phyloP scores from a whole-genome alignment of 169 alveolate species.

The Plasmodium falciparum region DNA sequence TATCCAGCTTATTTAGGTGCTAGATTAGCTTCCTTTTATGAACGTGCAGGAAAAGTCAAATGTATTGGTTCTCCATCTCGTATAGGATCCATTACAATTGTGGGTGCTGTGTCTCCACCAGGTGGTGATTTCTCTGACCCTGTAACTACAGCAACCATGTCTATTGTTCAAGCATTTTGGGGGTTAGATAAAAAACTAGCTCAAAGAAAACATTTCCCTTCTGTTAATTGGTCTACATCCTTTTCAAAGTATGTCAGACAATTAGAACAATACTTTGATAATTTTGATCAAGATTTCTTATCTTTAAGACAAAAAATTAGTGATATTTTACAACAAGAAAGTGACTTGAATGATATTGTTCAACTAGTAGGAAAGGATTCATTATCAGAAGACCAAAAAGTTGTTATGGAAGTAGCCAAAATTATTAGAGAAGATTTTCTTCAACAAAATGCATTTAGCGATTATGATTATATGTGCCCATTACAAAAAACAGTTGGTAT shows the following conservation, averaged over 20 bases:
- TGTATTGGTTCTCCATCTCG: conserved; percentile 98
- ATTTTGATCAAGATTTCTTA: conserved; percentile 94
- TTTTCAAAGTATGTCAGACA: conserved; percentile 96
- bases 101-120: conserved; percentile 99
- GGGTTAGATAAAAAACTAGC: conserved; percentile 99
- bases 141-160: conserved; percentile 97
- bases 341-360: conserved; percentile 97
- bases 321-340: conserved; percentile 96
- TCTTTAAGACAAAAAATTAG: conserved; percentile 92
- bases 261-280: conserved; percentile 95
- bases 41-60: conserved; percentile 97
- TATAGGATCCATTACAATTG: conserved; percentile 98
- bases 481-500: conserved; percentile 96
- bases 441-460: conserved; percentile 98
- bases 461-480: conserved; percentile 98
- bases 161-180: conserved; percentile 99
- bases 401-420: conserved; percentile 95
- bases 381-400: conserved; percentile 96
- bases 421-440: conserved; percentile 98
- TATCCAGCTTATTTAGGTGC: conserved; percentile 99
- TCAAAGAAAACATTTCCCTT: conserved; percentile 99
- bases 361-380: conserved; percentile 99
- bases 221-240: conserved; percentile 98
- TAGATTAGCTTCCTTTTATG: conserved; percentile 98
- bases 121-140: conserved; percentile 99